Evolutionary conservation across 116 monocot species (phyloP), one percentile per base, ranked within the genome.

Genomic region (Thalassia testudinum): DNA sequence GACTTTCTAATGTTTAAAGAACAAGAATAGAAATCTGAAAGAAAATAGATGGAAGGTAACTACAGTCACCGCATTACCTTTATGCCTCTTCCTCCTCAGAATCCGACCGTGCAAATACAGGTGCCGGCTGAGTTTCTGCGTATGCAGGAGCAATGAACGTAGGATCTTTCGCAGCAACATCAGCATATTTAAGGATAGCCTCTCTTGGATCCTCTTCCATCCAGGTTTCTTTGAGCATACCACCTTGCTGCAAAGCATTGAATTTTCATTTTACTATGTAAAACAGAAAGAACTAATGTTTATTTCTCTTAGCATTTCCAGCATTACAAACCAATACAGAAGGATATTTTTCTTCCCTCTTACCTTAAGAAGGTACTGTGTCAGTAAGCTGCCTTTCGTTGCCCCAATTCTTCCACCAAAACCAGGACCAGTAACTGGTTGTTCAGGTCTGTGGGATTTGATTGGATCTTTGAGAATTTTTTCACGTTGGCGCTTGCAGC

Each of bases 171-270:
- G 70, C 73, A 7, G 93, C 93, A 19, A 44, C 74, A 61, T 95
- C 93, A 26, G 93, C 88, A 66, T 81, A 85, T 56, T 85, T 87
- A 27, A 95, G 78, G 49, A 95, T 95, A 30, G 93, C 93, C 43
- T 95, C 93, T 61, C 93, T 83, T 38, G 92, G 92, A 66, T 92
- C 92, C 58, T 92, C 93, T 1, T 95, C 93, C 88, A 95, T 95
- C 88, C 93, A 87, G 1, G 84, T 95, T 66, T 95, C 93, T 73
- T 87, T 87, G 37, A 95, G 69, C 51, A 95, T 50, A 37, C 93
- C 93, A 62, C 93, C 93, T 81, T 95, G 76, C 93, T 93, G 78
- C 70, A 78, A 29, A n/a, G 15, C 15, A 16, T 5, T 45, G 15
- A 15, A 45, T 16, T 45, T 34, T 3, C 3, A 5, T 5, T 5